Evolutionary conservation across 176 grass and related monocot genomes (phyloP).

Genomic region (Ampelocalamus luodianensis): DNA sequence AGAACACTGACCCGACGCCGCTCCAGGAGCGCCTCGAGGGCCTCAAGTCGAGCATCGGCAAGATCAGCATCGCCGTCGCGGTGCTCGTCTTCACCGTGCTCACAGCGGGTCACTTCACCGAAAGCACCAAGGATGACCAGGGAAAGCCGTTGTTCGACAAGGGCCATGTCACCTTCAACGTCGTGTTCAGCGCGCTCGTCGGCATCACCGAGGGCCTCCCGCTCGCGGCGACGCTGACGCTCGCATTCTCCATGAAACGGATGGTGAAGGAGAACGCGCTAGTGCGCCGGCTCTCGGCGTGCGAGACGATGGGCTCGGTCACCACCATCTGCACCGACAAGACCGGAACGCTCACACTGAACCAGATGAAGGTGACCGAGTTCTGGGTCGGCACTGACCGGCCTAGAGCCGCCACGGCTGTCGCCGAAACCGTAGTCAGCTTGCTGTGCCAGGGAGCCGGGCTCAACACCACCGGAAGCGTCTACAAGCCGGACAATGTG

Average conservation of each 20-base stretch:
- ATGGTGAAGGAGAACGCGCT: conserved; percentile 91
- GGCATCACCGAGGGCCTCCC: conserved; percentile 84
- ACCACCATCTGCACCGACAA: conserved; percentile 93
- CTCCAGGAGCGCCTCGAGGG: conserved; percentile 75
- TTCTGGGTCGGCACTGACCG: conserved; percentile 67
- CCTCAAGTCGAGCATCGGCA: conserved; percentile 76
- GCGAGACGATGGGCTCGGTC: conserved; percentile 92
- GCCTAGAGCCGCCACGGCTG: neutral
- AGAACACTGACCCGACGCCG: conserved; percentile 65
- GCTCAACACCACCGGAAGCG: conserved; percentile 79
- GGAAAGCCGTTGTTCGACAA: conserved; percentile 54
- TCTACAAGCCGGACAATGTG: conserved; percentile 52
- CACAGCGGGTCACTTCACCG: conserved; percentile 66
- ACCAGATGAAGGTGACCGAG: conserved; percentile 78
- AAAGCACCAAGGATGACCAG: conserved; percentile 65
- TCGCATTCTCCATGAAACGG: conserved; percentile 94
- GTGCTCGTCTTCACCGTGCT: conserved; percentile 73
- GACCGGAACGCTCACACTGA: conserved; percentile 83
- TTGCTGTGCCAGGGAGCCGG: conserved; percentile 62
- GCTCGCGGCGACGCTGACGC: conserved; percentile 80
- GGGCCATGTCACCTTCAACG: conserved; percentile 13
- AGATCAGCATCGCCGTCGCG: conserved; percentile 67
- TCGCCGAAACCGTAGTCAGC: neutral
- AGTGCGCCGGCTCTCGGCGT: conserved; percentile 79
- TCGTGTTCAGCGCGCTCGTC: conserved; percentile 64